Evolutionary conservation across 805 yeast genomes (phyloP).

Genomic region (Pichia cabralensis): DNA sequence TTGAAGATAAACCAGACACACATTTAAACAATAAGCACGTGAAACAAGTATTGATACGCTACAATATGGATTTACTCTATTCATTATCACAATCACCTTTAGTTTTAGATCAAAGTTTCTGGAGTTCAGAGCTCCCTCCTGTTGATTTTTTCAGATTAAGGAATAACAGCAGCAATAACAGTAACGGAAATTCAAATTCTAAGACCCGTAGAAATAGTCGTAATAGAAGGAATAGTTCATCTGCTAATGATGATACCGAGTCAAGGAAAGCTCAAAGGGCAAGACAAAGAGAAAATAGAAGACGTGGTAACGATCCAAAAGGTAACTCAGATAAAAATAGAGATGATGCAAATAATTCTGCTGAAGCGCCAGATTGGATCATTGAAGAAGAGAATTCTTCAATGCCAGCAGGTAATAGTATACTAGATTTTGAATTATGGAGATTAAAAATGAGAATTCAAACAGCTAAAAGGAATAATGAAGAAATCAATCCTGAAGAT

Average conservation of each 20-base stretch:
- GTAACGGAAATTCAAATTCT: not conserved
- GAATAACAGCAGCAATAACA: not conserved
- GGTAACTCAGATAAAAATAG: slow-evolving; percentile 13
- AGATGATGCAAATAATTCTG: slow-evolving; percentile 7
- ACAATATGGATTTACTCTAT: slow-evolving; percentile 3
- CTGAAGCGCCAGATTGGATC: slow-evolving; percentile 27
- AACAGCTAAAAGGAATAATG: slow-evolving; percentile 39
- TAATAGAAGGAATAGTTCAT: slow-evolving; percentile 4
- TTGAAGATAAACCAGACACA: too few species aligned
- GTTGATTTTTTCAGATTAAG: slow-evolving; percentile 39
- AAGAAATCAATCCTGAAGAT: slow-evolving; percentile 21
- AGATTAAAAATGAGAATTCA: slow-evolving; percentile 42
- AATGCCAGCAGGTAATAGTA: slow-evolving; percentile 36
- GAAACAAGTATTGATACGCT: too few species aligned
- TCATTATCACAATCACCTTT: slow-evolving; percentile 8
- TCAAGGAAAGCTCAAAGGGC: slow-evolving; percentile 5
- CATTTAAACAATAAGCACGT: too few species aligned
- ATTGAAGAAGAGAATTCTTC: slow-evolving; percentile 27
- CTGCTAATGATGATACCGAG: not conserved
- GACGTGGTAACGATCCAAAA: slow-evolving; percentile 13
- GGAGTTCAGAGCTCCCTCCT: slow-evolving; percentile 32
- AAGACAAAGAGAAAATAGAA: slow-evolving; percentile 15
- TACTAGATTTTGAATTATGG: slow-evolving; percentile 53
- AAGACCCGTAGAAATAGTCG: slow-evolving; percentile 10
- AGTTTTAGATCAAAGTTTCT: slow-evolving; percentile 8